Base-by-base conservation (phyloP, 1,139 yeast species). In the Zygotorulaspora mrakii region DNA sequence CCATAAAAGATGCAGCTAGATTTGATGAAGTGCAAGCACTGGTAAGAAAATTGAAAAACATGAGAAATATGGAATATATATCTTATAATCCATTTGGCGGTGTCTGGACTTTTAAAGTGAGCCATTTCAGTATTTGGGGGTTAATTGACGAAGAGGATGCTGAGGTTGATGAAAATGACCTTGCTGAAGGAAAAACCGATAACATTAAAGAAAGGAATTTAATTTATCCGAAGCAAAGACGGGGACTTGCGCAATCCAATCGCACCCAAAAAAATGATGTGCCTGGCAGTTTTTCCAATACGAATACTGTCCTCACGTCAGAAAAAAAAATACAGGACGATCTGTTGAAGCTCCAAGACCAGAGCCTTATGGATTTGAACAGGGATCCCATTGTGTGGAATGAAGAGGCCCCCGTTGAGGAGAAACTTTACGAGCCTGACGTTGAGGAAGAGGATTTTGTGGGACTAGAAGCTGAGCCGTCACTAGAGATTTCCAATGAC, bases 61-160 rank as follows among this genome's bases (percentile, higher is more conserved):
- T 74, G 47, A 71, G 68, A 35, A 95, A 91, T 3, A 85, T 83
- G 77, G 82, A 82, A 46, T 86, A 82, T 59, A 69, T 88, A 7
- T 80, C 89, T 3, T 88, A 82, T 57, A 89, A 83, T 54, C 89
- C 88, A 1, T 70, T 77, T 16, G 75, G 77, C n/a, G 85, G 85
- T 17, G 64, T 74, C 5, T 88, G 91, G 88, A 79, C 83, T 0
- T 88, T 87, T 62, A 76, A 71, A 52, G 97, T 91, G 1, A 79
- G 83, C 49, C 98, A 91, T 66, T 91, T 91, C 56, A 87, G 96
- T 66, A 76, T 83, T 5, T 91, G 96, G 96, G 97, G 97, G 3
- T 66, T 91, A 33, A 73, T 82, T 14, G 88, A 82, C 43, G 84
- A 79, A 18, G 79, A 75, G 31, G 82, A 77, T 43, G 76, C 70